These are phyloP conservation scores for Acer campestre DNA, from an alignment of 345 rosid species.

Conservation along the genomic window DNA sequence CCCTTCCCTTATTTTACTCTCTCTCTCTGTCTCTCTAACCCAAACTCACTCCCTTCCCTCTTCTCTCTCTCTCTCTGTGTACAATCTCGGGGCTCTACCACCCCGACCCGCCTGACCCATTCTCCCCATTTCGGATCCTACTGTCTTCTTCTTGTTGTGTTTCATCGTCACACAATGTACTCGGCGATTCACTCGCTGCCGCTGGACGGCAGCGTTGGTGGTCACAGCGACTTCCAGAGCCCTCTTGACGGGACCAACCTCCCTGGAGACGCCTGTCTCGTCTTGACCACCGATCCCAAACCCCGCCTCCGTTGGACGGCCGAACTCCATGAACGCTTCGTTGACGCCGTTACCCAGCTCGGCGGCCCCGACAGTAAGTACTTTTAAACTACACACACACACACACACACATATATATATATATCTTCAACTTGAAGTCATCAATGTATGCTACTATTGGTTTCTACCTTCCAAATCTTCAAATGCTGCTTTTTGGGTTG, in stretches of 20 bases:
- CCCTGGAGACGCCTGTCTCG: conserved; percentile 75
- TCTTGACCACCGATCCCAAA: conserved; percentile 90
- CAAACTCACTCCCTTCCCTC: background rate
- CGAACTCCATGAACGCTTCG: conserved; percentile 91
- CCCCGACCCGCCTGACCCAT: conserved; percentile 6
- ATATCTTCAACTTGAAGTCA: too few species aligned
- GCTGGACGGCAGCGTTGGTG: conserved; percentile 50
- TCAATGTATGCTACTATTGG: background rate
- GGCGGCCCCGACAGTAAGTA: conserved; percentile 93
- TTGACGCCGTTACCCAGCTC: conserved; percentile 91
- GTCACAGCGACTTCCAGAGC: conserved; percentile 44
- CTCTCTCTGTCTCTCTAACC: background rate
- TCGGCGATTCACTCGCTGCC: conserved; percentile 76
- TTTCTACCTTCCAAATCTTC: background rate
- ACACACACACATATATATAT: too few species aligned
- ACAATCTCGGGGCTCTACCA: background rate
- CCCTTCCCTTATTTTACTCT: background rate
- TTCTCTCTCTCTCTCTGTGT: background rate
- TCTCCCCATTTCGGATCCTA: background rate
- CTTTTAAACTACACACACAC: background rate
- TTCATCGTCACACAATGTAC: conserved; percentile 53
- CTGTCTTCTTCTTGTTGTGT: background rate
- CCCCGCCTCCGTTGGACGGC: conserved; percentile 98
- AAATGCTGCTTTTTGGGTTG: background rate
- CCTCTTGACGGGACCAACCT: conserved; percentile 68